Evolutionary conservation across 2,329 filamentous ascomycete genomes (phyloP).

Genomic region (Colletotrichum siamense): DNA sequence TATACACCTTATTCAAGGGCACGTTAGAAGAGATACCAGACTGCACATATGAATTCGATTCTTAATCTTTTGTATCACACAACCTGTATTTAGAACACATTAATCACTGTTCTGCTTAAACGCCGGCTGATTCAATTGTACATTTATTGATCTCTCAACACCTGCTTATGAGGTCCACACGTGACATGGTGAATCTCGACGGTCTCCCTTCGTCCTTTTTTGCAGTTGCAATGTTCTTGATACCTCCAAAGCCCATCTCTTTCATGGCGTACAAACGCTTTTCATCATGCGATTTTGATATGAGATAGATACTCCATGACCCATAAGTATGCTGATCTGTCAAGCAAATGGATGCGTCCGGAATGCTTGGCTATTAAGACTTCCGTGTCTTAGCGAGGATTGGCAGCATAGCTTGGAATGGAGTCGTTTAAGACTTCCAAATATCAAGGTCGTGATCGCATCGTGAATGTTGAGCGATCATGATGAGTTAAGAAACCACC

Average conservation of each 20-base stretch:
- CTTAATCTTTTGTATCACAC: background rate
- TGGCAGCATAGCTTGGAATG: no score
- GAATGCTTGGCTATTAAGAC: no score
- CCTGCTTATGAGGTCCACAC: background rate
- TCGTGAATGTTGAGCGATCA: no score
- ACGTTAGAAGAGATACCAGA: background rate
- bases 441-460: no score
- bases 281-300: no score
- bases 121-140: background rate
- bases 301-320: no score
- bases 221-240: background rate
- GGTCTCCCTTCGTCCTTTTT: background rate
- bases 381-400: no score
- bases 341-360: no score
- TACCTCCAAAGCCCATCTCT: background rate
- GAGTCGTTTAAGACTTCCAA: no score
- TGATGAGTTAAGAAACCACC: no score
- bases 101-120: background rate
- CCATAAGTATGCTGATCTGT: no score
- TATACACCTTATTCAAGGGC: background rate
- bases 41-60: background rate
- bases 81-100: background rate
- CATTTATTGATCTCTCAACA: background rate
- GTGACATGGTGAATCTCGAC: accelerated
- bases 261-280: background rate